A percentile compares a stretch with the other conserved stretches of the same genome.
These are phyloP conservation scores for Pouteria campechiana DNA, from an alignment of 179 eudicot genomes.

Conservation along the genomic window DNA sequence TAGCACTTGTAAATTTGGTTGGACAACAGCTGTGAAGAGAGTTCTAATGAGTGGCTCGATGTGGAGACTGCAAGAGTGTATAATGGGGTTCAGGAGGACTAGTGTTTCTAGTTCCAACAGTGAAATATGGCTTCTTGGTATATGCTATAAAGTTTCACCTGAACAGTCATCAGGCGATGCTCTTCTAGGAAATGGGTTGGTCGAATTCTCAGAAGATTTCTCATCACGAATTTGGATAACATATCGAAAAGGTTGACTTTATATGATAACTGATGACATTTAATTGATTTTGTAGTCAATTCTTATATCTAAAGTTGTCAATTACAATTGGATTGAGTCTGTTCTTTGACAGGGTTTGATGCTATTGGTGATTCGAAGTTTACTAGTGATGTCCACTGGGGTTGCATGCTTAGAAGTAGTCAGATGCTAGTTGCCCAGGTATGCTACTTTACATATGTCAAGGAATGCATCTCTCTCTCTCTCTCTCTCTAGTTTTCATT, in stretches of 20 bases:
- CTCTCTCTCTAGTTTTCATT: not conserved
- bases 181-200: slow-evolving; percentile 41
- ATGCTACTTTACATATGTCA: slow-evolving; percentile 3
- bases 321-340: not conserved
- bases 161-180: slow-evolving; percentile 52
- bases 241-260: slow-evolving; percentile 72
- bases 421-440: slow-evolving; percentile 98
- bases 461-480: too few species aligned
- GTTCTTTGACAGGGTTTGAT: slow-evolving; percentile 45
- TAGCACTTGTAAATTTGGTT: slow-evolving; percentile 32
- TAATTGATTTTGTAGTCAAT: too few species aligned
- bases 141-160: slow-evolving; percentile 52
- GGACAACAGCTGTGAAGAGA: slow-evolving; percentile 68
- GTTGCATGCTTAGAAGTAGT: slow-evolving; percentile 97
- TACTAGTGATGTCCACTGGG: slow-evolving; percentile 94
- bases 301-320: too few species aligned
- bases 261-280: too few species aligned
- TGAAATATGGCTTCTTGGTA: slow-evolving; percentile 91
- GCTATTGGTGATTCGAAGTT: slow-evolving; percentile 84
- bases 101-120: slow-evolving; percentile 38
- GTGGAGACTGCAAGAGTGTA: slow-evolving; percentile 70
- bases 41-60: slow-evolving; percentile 65
- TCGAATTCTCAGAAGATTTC: slow-evolving; percentile 82
- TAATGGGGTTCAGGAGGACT: slow-evolving; percentile 49
- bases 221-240: slow-evolving; percentile 85